Conservation (phyloP, 768 basidiomycete genomes). For the Russula dissimulans region DNA sequence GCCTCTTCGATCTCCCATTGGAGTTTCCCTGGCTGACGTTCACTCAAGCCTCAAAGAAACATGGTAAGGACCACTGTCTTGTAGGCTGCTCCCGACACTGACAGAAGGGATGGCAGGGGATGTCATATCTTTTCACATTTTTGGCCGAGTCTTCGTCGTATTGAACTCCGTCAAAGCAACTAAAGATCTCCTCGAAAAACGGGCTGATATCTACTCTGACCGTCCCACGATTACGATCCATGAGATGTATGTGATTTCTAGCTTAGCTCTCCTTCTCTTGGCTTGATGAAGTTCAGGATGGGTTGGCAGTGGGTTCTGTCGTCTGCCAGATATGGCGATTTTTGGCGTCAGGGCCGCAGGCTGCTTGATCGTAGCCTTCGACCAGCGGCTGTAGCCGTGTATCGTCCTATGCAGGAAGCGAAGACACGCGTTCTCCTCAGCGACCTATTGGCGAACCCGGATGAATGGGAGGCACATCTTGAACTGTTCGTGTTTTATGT, state of each 20-base stretch:
- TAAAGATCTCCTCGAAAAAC: conserved; percentile 7
- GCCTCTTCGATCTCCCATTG: conserved; percentile 4
- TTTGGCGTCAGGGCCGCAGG: not conserved
- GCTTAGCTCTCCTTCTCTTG: too few species aligned
- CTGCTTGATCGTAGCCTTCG: not conserved
- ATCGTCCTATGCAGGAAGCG: not conserved
- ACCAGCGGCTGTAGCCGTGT: not conserved
- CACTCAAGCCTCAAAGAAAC: not conserved
- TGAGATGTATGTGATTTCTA: not conserved
- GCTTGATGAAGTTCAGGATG: not conserved
- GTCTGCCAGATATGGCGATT: not conserved
- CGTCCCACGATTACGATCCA: not conserved
- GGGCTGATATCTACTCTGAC: conserved; percentile 1
- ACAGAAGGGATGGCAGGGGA: not conserved
- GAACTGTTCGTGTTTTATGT: not conserved
- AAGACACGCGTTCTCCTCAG: not conserved
- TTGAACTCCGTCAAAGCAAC: not conserved
- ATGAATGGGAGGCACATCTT: not conserved
- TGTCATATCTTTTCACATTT: not conserved
- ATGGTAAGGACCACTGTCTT: not conserved
- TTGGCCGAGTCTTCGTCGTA: not conserved
- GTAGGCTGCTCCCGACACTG: too few species aligned
- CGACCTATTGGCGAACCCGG: not conserved
- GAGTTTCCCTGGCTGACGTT: conserved; percentile 1
- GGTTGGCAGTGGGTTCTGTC: not conserved